A percentile compares a stretch with the other conserved stretches of the same genome.
Conservation (phyloP, 805 yeast species). For the Sporopachydermia quercuum region DNA sequence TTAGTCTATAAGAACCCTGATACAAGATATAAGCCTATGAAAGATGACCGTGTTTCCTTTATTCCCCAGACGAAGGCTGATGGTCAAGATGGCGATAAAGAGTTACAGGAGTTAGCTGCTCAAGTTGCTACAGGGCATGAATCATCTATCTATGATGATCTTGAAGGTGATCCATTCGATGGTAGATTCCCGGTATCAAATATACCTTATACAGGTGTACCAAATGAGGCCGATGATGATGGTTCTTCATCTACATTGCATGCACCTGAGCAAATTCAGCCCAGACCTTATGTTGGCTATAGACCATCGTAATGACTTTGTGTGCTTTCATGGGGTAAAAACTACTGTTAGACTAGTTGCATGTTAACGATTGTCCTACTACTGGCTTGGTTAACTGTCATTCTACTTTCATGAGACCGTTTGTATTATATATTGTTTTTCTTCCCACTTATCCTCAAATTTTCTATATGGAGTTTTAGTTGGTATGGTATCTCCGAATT, state of each 20-base stretch:
- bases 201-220: not conserved
- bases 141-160: not conserved
- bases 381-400: too few relatives aligned
- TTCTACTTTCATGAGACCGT: too few relatives aligned
- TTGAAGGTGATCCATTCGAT: not conserved
- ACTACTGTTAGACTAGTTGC: too few relatives aligned
- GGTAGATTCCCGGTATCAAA: conserved; percentile 1
- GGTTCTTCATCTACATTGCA: not conserved
- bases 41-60: conserved; percentile 93
- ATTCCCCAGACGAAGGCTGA: conserved; percentile 46
- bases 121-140: conserved; percentile 2
- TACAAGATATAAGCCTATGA: conserved; percentile 88
- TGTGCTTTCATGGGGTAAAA: too few relatives aligned
- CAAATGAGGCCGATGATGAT: not conserved
- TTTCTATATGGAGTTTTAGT: too few relatives aligned
- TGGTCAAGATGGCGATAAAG: conserved; percentile 19
- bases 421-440: too few relatives aligned
- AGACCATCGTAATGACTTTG: too few relatives aligned
- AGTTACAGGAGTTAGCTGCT: conserved; percentile 6
- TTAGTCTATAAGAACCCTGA: conserved; percentile 85
- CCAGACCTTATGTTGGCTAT: not conserved
- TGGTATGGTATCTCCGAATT: too few relatives aligned
- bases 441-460: too few relatives aligned
- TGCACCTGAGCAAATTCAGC: not conserved
- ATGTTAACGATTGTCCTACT: too few relatives aligned